Evolutionary conservation across 306 rosid species (phyloP), one percentile per base, ranked within the genome.

Genomic region (Gastrolobium villosum): DNA sequence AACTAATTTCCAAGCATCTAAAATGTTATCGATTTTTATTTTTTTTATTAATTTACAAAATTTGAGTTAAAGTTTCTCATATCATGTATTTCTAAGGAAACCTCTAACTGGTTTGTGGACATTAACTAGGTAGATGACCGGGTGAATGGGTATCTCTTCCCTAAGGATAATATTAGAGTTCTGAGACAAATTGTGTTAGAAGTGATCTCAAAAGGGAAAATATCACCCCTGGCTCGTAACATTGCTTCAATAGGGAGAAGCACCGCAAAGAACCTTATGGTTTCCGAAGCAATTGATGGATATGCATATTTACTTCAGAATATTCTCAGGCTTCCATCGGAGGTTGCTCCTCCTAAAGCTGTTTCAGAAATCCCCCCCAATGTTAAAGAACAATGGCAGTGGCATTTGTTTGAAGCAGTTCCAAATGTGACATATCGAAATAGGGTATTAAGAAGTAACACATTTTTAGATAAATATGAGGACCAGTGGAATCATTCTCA

Each of bases 141-240:
- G 89, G 99, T 93, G 83, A 96, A 89, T 65, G 97, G 99, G 34
- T 96, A 85, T 83, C 85, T 96, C 75, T 96, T 84, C 72, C 96
- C 97, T 7, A 91, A 83, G 90, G 93, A 91, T 60, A 85, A 91
- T 79, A 75, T 76, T 13, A 77, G 44, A 68, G 83, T 77, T 79
- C 82, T 96, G 70, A 83, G 89, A 34, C 87, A 91, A 84, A 86
- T 91, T 75, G 32, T 91, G 11, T 46, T 78, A 71, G 91, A 93
- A 88, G 88, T 89, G 70, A 76, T 93, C 79, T 85, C 82, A 6
- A 84, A 87, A 6, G 92, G 98, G 76, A 85, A 88, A 79, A 53
- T 90, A 83, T 91, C 98, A 67, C 87, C 92, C 36, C 64, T 86
- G 56, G 96, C 93, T 85, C 90, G 54, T 67, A 88, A 89, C 79